Conservation (phyloP, 805 yeast species). For the Suhomyces prunicola region DNA sequence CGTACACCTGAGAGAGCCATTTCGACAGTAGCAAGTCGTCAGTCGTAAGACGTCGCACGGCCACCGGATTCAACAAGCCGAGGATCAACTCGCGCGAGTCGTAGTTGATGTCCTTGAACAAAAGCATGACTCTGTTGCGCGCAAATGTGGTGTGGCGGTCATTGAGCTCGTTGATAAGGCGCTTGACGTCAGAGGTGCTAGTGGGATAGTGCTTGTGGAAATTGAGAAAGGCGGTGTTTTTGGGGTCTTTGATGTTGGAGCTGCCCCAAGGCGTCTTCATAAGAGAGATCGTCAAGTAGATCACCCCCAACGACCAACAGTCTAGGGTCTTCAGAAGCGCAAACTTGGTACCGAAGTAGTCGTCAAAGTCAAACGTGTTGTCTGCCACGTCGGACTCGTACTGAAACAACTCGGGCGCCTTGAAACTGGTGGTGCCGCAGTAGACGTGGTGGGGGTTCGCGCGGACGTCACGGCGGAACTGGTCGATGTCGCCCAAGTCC, state of each 20-base stretch:
- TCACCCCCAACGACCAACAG: slow-evolving; percentile 51
- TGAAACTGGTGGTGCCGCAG: slow-evolving; percentile 53
- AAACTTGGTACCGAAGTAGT: not conserved
- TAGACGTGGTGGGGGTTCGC: slow-evolving; percentile 18
- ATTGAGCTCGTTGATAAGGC: slow-evolving; percentile 11
- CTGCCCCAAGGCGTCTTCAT: slow-evolving; percentile 49
- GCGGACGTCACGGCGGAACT: slow-evolving; percentile 3
- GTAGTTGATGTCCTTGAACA: slow-evolving; percentile 36
- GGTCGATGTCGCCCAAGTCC: slow-evolving; percentile 9
- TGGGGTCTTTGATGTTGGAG: slow-evolving; percentile 26
- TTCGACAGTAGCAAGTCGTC: slow-evolving; percentile 27
- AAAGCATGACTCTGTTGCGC: slow-evolving; percentile 29
- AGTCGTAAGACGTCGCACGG: slow-evolving; percentile 20
- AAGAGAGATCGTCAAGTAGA: slow-evolving; percentile 44
- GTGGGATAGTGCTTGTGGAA: slow-evolving; percentile 28
- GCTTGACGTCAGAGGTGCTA: slow-evolving; percentile 9
- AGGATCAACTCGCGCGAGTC: slow-evolving; percentile 33
- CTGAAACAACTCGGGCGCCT: slow-evolving; percentile 49
- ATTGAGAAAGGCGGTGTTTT: slow-evolving; percentile 19
- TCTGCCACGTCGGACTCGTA: slow-evolving; percentile 16
- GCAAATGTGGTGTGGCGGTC: slow-evolving; percentile 9
- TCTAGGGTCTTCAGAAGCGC: slow-evolving; percentile 38
- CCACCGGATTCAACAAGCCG: slow-evolving; percentile 33
- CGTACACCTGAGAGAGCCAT: slow-evolving; percentile 40
- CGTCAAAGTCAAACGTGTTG: not conserved